Evolutionary conservation across 2,329 filamentous ascomycete genomes (phyloP), one percentile per base, ranked within the genome.

Genomic region (Colletotrichum truncatum): DNA sequence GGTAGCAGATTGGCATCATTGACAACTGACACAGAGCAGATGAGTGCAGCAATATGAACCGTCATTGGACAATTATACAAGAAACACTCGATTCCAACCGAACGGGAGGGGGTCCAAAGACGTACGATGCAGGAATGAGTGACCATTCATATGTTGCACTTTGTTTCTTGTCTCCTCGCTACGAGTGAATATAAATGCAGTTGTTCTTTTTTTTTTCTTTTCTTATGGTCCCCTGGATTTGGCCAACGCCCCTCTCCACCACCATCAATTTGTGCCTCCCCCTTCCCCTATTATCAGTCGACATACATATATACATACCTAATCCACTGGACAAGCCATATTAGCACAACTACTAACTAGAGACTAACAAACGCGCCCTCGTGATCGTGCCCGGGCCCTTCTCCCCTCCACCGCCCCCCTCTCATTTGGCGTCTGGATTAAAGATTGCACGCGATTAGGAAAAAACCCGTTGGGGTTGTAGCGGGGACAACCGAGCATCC

Each of bases 121-220:
- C 63, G 56, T 38, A 49, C 28, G 48, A 39, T 51, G 43, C 34
- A 21, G 26, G 21, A 26, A 49, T 10, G 26, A 14, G 10, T 64
- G 49, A 39, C 53, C 18, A 38, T 62, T 62, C 57, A 65, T 57
- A 65, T 65, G 62, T 49, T 41, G n/a, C n/a, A n/a, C n/a, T n/a
- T 11, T 54, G 32, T 45, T 43, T 49, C 43, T 18, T 25, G 32
- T 49, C 18, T 39, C 49, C 53, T n/a, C 25, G 26, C 28, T 38
- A n/a, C 26, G 16, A 39, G 34, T 59, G 30, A 23, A 36, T 16
- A n/a, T n/a, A n/a, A n/a, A n/a, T n/a, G n/a, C n/a, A n/a, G n/a
- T n/a, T n/a, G n/a, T n/a, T n/a, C n/a, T n/a, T n/a, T n/a, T n/a
- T n/a, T n/a, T n/a, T n/a, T n/a, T n/a, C n/a, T n/a, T n/a, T n/a